These are phyloP conservation scores for Ettlia oleoabundans DNA, from an alignment of 139 green algal species.

Conservation along the genomic window DNA sequence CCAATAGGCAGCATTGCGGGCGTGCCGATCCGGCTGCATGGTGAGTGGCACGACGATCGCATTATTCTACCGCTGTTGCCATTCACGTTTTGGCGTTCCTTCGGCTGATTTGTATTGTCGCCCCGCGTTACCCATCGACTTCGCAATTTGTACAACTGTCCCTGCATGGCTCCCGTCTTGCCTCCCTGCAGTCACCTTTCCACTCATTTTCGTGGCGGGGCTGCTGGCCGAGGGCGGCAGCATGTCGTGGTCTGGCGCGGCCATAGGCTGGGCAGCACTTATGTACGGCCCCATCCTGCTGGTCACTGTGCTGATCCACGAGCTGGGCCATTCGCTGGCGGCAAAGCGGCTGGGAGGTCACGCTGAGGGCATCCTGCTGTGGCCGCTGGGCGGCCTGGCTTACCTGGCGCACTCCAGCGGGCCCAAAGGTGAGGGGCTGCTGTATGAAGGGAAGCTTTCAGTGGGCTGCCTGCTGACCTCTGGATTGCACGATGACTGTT, in stretches of 20 bases:
- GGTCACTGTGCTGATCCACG: conserved; percentile 69
- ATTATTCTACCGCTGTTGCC: too few species aligned
- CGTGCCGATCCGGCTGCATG: conserved; percentile 30
- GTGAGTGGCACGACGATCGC: too few species aligned
- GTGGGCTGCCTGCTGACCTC: too few species aligned
- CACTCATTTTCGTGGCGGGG: conserved; percentile 9
- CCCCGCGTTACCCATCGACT: neutral
- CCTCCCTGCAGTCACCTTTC: conserved; percentile 28
- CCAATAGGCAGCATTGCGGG: conserved; percentile 21
- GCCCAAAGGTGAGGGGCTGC: conserved; percentile 42
- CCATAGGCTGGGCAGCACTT: conserved; percentile 15
- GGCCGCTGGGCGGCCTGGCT: conserved; percentile 80
- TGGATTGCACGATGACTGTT: too few species aligned
- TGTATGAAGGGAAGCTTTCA: too few species aligned
- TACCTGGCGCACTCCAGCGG: conserved; percentile 66
- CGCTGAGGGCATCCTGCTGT: conserved; percentile 72
- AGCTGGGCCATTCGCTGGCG: conserved; percentile 66
- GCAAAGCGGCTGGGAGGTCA: conserved; percentile 48
- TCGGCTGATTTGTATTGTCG: neutral
- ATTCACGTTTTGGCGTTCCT: too few species aligned
- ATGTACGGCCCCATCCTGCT: conserved; percentile 60
- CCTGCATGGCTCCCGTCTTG: too few species aligned
- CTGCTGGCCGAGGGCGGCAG: conserved; percentile 1
- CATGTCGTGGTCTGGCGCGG: neutral
- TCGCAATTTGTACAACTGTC: too few species aligned